A percentile compares a stretch with the other conserved stretches of the same genome.
Conservation (phyloP, 441 rosid species). For the Cnidoscolus chayamansa region DNA sequence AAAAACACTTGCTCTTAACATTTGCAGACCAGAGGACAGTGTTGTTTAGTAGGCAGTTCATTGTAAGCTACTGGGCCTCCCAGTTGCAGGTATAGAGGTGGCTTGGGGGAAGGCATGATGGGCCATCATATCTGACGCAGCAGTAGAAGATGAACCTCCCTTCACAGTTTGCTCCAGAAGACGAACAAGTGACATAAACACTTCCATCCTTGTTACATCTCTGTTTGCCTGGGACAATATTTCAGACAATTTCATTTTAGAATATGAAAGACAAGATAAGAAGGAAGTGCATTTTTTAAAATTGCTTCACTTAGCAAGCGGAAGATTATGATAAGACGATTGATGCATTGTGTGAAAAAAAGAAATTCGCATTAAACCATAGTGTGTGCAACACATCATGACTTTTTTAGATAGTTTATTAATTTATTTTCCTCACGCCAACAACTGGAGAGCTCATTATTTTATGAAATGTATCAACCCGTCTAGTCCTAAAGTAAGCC, state of each 20-base stretch:
- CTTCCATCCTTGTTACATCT: slow-evolving; percentile 88
- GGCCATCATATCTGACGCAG: slow-evolving; percentile 45
- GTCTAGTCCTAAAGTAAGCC: not conserved
- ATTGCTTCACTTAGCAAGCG: not conserved
- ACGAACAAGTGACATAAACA: slow-evolving; percentile 79
- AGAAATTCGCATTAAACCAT: not conserved
- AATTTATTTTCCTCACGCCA: not conserved
- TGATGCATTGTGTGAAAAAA: not conserved
- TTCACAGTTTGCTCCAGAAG: slow-evolving; percentile 74
- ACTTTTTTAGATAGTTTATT: not conserved
- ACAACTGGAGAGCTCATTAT: not conserved
- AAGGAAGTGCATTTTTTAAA: not conserved
- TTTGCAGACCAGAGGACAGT: slow-evolving; percentile 25
- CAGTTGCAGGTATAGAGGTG: slow-evolving; percentile 51
- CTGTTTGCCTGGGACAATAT: slow-evolving; percentile 58
- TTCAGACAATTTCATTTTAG: slow-evolving; percentile 9
- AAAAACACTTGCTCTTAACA: slow-evolving; percentile 51
- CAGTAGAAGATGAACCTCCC: slow-evolving; percentile 36
- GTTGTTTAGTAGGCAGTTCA: slow-evolving; percentile 26
- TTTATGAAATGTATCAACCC: not conserved
- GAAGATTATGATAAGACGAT: not conserved
- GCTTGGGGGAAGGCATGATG: slow-evolving; percentile 45
- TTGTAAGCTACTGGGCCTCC: slow-evolving; percentile 46
- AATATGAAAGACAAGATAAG: not conserved
- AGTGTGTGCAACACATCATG: not conserved